These are phyloP conservation scores for Sporothrix curviconia DNA, from an alignment of 2,329 filamentous ascomycete species.

Conservation along the genomic window DNA sequence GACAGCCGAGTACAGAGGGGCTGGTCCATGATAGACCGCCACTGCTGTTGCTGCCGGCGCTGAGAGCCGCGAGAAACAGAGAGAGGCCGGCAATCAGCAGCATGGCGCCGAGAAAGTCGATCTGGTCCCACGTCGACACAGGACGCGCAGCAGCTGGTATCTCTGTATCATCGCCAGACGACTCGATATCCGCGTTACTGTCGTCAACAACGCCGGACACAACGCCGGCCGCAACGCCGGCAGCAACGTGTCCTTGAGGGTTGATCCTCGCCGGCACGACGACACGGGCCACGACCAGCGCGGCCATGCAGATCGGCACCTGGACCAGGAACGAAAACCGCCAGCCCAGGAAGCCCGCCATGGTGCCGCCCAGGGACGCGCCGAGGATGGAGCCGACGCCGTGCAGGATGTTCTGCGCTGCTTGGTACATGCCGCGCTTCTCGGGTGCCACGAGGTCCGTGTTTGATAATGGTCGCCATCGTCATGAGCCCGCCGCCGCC, in stretches of 20 bases:
- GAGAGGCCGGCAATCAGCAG: slow-evolving; percentile 54
- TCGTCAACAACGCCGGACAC: background rate
- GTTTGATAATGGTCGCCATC: slow-evolving; percentile 61
- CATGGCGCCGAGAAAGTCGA: slow-evolving; percentile 53
- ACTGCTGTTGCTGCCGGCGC: slow-evolving; percentile 45
- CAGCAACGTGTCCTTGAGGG: background rate
- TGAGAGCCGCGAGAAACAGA: slow-evolving; percentile 48
- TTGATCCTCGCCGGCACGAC: slow-evolving; percentile 2
- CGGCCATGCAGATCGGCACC: slow-evolving; percentile 51
- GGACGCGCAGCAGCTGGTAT: slow-evolving; percentile 14
- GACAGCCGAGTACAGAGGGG: slow-evolving; percentile 38
- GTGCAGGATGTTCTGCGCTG: slow-evolving; percentile 64
- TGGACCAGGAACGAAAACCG: slow-evolving; percentile 60
- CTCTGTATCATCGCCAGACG: background rate
- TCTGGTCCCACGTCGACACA: slow-evolving; percentile 41
- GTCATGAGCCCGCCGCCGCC: slow-evolving; percentile 68
- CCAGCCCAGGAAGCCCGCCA: slow-evolving; percentile 62
- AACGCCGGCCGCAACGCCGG: background rate
- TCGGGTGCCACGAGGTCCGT: slow-evolving; percentile 65
- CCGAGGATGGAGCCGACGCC: slow-evolving; percentile 62
- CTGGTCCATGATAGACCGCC: slow-evolving; percentile 42
- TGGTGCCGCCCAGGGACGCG: slow-evolving; percentile 61
- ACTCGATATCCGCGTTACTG: slow-evolving; percentile 17
- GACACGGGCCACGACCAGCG: slow-evolving; percentile 29
- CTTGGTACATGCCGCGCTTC: slow-evolving; percentile 68